Evolutionary conservation across 352 stramenopile species (phyloP).

Genomic region (Thalassiosira exigua): DNA sequence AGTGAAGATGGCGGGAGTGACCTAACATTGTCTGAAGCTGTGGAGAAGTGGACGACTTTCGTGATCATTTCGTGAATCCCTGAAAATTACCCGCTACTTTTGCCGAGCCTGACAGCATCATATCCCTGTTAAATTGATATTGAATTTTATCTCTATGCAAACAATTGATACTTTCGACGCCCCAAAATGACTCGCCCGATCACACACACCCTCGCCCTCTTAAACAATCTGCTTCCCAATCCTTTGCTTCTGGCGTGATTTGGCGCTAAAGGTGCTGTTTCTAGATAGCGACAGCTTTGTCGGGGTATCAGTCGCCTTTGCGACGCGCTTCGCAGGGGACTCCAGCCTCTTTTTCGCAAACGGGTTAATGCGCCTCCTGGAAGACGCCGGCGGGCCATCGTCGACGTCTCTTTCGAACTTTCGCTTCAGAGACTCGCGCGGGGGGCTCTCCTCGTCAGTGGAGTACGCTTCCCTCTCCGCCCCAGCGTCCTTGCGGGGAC

Average conservation of each 20-base stretch:
- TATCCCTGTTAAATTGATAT: too few relatives aligned
- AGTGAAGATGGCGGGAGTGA: too few relatives aligned
- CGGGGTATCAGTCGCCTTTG: constrained; percentile 28
- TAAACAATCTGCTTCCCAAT: constrained; percentile 54
- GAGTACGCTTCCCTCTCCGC: constrained; percentile 1
- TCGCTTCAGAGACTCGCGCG: constrained; percentile 34
- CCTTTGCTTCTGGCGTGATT: constrained; percentile 46
- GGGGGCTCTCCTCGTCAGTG: constrained; percentile 40
- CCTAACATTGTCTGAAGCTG: too few relatives aligned
- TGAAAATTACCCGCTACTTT: too few relatives aligned
- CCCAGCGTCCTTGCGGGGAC: neutral
- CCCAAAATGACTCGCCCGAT: too few relatives aligned
- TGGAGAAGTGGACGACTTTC: too few relatives aligned
- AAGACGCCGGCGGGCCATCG: neutral
- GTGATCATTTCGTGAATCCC: too few relatives aligned
- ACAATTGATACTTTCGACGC: too few relatives aligned
- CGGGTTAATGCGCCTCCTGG: constrained; percentile 47
- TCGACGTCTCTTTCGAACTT: constrained; percentile 33
- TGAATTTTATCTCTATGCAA: too few relatives aligned
- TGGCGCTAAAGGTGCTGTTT: constrained; percentile 42
- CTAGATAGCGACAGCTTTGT: constrained; percentile 47
- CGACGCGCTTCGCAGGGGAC: constrained; percentile 46
- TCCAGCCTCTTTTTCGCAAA: constrained; percentile 63
- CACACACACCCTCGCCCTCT: too few relatives aligned
- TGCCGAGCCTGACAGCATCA: too few relatives aligned